Evolutionary conservation across 306 rosid species (phyloP).

Genomic region (Begonia masoniana): DNA sequence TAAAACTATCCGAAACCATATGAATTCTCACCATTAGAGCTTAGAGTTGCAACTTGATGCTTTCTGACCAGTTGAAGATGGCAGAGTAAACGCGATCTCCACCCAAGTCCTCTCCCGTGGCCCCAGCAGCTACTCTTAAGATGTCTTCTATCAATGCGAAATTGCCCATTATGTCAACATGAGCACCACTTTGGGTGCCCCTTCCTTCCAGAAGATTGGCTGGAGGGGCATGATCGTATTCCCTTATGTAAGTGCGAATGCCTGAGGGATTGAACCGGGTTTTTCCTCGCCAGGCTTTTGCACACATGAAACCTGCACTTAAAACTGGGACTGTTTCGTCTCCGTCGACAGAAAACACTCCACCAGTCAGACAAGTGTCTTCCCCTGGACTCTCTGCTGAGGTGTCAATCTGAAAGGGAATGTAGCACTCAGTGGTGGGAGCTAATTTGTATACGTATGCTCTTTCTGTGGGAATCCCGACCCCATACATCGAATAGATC

Average conservation of each 20-base stretch:
- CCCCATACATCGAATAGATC: slow-evolving; percentile 73
- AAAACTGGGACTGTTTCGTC: slow-evolving; percentile 83
- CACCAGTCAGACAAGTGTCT: slow-evolving; percentile 46
- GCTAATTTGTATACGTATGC: slow-evolving; percentile 48
- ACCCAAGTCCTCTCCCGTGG: slow-evolving; percentile 59
- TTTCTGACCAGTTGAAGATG: slow-evolving; percentile 73
- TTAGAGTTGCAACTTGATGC: slow-evolving; percentile 40
- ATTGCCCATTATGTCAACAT: slow-evolving; percentile 88
- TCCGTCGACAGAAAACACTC: slow-evolving; percentile 64
- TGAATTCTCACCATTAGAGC: too few species aligned
- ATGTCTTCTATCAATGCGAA: slow-evolving; percentile 73
- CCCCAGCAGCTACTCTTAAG: slow-evolving; percentile 70
- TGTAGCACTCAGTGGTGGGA: slow-evolving; percentile 43
- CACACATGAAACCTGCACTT: slow-evolving; percentile 85
- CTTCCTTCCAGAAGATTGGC: slow-evolving; percentile 56
- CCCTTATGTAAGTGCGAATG: slow-evolving; percentile 41
- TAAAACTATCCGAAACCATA: too few species aligned
- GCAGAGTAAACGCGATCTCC: slow-evolving; percentile 59
- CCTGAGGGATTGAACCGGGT: slow-evolving; percentile 75
- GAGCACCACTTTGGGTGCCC: slow-evolving; percentile 82
- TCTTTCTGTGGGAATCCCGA: slow-evolving; percentile 79
- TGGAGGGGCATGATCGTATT: slow-evolving; percentile 73
- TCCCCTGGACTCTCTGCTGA: slow-evolving; percentile 32
- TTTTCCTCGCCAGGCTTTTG: slow-evolving; percentile 74
- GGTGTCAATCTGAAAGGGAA: slow-evolving; percentile 66